These are phyloP conservation scores for Tausonia pullulans DNA, from an alignment of 1,284 basidiomycete genomes.

Conservation along the genomic window DNA sequence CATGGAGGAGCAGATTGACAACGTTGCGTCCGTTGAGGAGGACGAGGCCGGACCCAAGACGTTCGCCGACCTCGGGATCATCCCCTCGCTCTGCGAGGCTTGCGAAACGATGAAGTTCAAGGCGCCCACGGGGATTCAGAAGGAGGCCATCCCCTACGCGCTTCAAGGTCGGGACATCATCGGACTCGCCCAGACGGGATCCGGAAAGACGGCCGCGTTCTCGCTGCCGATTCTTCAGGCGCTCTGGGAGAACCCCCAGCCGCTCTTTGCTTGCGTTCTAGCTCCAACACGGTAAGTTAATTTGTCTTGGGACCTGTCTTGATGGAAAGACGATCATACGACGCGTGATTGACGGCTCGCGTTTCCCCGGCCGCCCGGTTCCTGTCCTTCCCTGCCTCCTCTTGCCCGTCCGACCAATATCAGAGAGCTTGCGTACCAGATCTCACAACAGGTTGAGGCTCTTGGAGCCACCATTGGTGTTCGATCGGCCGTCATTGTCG, in stretches of 20 bases:
- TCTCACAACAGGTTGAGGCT: slow-evolving; percentile 88
- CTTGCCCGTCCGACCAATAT: background rate
- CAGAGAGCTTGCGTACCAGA: slow-evolving; percentile 95
- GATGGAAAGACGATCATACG: background rate
- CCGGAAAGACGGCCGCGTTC: slow-evolving; percentile 97
- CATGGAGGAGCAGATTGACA: background rate
- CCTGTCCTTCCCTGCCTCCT: background rate
- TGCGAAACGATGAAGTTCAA: slow-evolving; percentile 74
- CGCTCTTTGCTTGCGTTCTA: slow-evolving; percentile 85
- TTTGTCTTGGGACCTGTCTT: background rate
- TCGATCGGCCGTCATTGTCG: slow-evolving; percentile 81
- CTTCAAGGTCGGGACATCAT: slow-evolving; percentile 90
- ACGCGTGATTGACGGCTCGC: slow-evolving; percentile 6
- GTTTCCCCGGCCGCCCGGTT: background rate
- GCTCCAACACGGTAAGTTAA: slow-evolving; percentile 66
- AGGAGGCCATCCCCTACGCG: slow-evolving; percentile 78
- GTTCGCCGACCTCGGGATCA: slow-evolving; percentile 63
- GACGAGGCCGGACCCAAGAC: background rate
- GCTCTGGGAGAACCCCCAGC: slow-evolving; percentile 90
- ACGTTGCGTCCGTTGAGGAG: background rate
- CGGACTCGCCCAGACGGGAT: slow-evolving; percentile 92
- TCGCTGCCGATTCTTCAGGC: slow-evolving; percentile 92
- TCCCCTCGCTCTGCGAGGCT: slow-evolving; percentile 77
- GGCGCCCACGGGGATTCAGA: slow-evolving; percentile 84
- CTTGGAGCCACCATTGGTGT: slow-evolving; percentile 91